A percentile compares a stretch with the other conserved stretches of the same genome.
Conservation (phyloP, 257 asterid species). For the Henckelia pumila region DNA sequence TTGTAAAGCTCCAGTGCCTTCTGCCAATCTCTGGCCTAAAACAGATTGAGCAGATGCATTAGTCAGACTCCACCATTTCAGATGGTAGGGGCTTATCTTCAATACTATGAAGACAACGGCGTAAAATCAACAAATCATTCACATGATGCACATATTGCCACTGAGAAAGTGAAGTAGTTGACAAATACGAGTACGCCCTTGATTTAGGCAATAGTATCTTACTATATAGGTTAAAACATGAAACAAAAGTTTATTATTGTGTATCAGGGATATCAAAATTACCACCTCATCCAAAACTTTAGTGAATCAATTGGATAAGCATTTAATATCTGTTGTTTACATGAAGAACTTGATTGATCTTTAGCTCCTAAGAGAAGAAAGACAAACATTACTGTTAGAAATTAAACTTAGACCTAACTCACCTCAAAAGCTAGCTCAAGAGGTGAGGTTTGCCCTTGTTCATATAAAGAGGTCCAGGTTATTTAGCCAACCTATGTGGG, state of each 20-base stretch:
- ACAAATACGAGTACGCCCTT: slow-evolving; percentile 12
- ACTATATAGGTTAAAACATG: background rate
- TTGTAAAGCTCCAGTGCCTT: slow-evolving; percentile 82
- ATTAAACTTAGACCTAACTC: too few species aligned
- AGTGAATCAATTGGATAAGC: too few species aligned
- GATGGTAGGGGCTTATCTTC: background rate
- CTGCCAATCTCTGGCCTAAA: slow-evolving; percentile 82
- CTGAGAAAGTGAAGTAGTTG: slow-evolving; percentile 1
- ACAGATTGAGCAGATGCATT: slow-evolving; percentile 24
- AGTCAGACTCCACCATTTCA: slow-evolving; percentile 14
- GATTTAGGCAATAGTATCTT: slow-evolving; percentile 5
- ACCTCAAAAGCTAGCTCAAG: too few species aligned
- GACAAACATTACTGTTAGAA: background rate
- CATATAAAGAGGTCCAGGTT: too few species aligned
- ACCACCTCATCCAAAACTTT: too few species aligned
- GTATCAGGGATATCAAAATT: too few species aligned
- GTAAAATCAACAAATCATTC: slow-evolving; percentile 15
- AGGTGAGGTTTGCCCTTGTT: too few species aligned
- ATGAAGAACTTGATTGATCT: background rate
- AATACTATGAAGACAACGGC: slow-evolving; percentile 5
- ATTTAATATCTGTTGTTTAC: too few species aligned
- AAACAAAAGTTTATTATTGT: background rate
- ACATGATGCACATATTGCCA: slow-evolving; percentile 18
- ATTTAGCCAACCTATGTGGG: too few species aligned
- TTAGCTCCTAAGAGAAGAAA: slow-evolving; percentile 17